A percentile compares a stretch with the other conserved stretches of the same genome.
Evolutionary conservation across 805 yeast genomes (phyloP).

Genomic region (Candida broadrunensis): DNA sequence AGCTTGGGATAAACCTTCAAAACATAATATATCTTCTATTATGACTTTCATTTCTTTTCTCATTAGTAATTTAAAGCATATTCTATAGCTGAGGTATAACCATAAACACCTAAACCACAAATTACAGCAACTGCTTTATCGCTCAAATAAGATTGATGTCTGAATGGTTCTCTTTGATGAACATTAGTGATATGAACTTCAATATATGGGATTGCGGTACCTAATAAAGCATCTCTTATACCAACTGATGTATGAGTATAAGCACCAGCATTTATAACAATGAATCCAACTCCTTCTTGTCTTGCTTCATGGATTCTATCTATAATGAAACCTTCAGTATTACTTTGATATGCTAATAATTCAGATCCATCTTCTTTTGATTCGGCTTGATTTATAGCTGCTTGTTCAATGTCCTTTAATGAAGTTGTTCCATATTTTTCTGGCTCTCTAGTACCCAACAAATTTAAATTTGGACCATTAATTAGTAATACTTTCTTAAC

Average conservation of each 20-base stretch:
- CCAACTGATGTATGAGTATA: constrained; percentile 52
- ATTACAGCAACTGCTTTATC: constrained; percentile 49
- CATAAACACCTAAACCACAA: constrained; percentile 41
- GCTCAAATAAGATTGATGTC: constrained; percentile 47
- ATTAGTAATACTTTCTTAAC: constrained; percentile 42
- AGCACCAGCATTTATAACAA: constrained; percentile 52
- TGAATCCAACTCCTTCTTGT: constrained; percentile 39
- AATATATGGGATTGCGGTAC: constrained; percentile 47
- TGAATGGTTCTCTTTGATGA: constrained; percentile 49
- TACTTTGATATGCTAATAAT: constrained; percentile 37
- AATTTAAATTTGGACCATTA: constrained; percentile 50
- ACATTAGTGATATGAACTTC: constrained; percentile 52
- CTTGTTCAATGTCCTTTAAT: constrained; percentile 39
- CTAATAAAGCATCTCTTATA: constrained; percentile 47
- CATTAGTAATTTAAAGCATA: constrained; percentile 36
- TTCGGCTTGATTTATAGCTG: constrained; percentile 30
- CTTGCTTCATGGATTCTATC: constrained; percentile 49
- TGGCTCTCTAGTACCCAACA: constrained; percentile 49
- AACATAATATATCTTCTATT: too few relatives aligned
- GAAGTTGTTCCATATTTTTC: constrained; percentile 50
- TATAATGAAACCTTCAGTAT: constrained; percentile 45
- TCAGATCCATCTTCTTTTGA: constrained; percentile 28
- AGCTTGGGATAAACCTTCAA: too few relatives aligned
- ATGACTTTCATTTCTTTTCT: too few relatives aligned
- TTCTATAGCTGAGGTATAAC: constrained; percentile 39